Base-by-base conservation (phyloP, 768 basidiomycete genomes). In the Lactifluus volemus region DNA sequence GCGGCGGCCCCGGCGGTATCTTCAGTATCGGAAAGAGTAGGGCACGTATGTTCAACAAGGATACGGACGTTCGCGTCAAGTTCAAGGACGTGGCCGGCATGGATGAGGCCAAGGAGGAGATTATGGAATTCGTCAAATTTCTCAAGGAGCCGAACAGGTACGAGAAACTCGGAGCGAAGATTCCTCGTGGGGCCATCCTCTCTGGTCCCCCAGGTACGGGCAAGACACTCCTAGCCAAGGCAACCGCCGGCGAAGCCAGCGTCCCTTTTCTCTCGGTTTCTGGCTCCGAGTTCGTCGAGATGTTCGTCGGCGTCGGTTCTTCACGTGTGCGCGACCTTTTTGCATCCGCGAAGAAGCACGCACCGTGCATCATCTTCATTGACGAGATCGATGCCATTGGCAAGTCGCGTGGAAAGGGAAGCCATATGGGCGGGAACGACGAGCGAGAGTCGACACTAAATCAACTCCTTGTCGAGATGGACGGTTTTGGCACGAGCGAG, bases 341-440 rank as follows among this genome's bases (percentile, higher is more conserved):
- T 73, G 89, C 94, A 38, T 94, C 89, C 4, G 97, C 97, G 50
- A 94, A 91, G 82, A 98, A 98, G 79, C 84, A 97, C 70, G 94
- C 97, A 0, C 97, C 97, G 0, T 95, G 92, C 71, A 99, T 99
- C 79, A 91, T 99, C 71, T 99, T 99, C 75, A 84, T 99, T 64
- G 97, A 99, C 73, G 97, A 99, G 76, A 99, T 99, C 65, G 97
- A 99, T 72, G 97, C 97, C 54, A 98, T 99, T 67, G 97, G 97
- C 59, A 98, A 98, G 76, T 81, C 92, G 17, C 83, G 97, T 70
- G 88, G 83, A 51, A 86, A 86, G 70, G 78, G 81, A 25, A 83
- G 88, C 29, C 84, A 82, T 64, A 84, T 92, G 54, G 93, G 96
- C 38, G 85, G 96, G 5, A 98, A 98, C 74, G 96, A 98, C 70